Conservation (phyloP, 2,329 filamentous ascomycete species). For the Conoideocrella luteorostrata region DNA sequence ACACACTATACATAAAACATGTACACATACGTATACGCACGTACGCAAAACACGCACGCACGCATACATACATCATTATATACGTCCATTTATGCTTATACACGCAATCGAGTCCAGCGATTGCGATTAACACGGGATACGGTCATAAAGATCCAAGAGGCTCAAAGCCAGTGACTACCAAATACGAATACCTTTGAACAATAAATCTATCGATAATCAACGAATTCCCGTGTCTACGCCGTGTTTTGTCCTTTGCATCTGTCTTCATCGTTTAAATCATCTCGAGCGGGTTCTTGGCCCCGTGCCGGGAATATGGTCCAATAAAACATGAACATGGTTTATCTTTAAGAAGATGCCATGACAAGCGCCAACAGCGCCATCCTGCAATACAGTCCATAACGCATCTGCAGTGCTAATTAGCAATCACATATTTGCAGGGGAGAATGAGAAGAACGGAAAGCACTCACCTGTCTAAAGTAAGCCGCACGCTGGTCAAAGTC, state of each 20-base stretch:
- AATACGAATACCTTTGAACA: conserved; percentile 7
- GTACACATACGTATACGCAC: not conserved
- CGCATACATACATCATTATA: not conserved
- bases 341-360: conserved; percentile 46
- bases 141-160: not conserved
- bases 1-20: not conserved
- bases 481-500: conserved; percentile 95
- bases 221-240: conserved; percentile 6
- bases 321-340: not conserved
- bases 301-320: not conserved
- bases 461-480: conserved; percentile 96
- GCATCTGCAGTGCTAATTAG: conserved; percentile 58
- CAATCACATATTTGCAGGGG: not conserved
- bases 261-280: conserved; percentile 1
- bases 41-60: not conserved
- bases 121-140: not conserved
- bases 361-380: conserved; percentile 96
- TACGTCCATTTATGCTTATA: conserved; percentile 3
- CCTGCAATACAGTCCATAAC: conserved; percentile 93
- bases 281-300: not conserved
- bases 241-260: not conserved
- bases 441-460: not conserved
- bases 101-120: conserved; percentile 9
- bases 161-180: not conserved
- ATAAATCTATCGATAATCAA: conserved; percentile 2